Evolutionary conservation across 805 yeast genomes (phyloP), one percentile per base, ranked within the genome.

Genomic region (Wickerhamiella domercqiae): DNA sequence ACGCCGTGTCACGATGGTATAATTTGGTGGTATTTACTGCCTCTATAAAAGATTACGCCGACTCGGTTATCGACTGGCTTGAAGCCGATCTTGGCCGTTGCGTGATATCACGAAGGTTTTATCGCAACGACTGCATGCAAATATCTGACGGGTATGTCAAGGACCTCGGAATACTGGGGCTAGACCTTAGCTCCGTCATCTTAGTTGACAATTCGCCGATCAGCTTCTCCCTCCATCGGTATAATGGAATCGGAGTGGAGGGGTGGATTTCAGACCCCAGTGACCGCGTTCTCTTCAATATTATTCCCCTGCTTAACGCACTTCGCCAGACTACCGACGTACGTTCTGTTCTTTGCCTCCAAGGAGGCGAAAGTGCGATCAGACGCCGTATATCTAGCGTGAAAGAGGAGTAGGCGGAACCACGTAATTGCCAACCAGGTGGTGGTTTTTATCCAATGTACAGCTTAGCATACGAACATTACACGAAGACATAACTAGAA

Each of bases 211-310:
- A 90, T 60, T 83, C 95, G 7, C 97, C 97, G 1, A 70, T 84
- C 19, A 78, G 93, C 51, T 90, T 81, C 55, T 75, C 82, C 13
- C 60, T 72, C 55, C 86, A 87, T 55, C 81, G 75, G 41, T 76
- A 76, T 47, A 90, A 90, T 52, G 98, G 94, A 1, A 77, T 90
- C 17, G 75, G 78, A 61, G 83, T 90, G 5, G 95, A 86, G 59
- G 97, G 98, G 33, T 90, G 98, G 98, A 83, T 90, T 44, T 82
- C 80, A 52, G 98, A 90, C 57, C 94, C 93, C n/a, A 71, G 77
- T 26, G 98, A 90, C 53, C 64, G 75, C 17, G 94, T 83, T 50
- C 61, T 90, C 41, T 62, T 90, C 57, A 75, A 83, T 49, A 59
- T 90, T 37, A 56, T 90, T 31, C 97, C 98, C 1, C 60, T 90